Conservation (phyloP, 2,329 filamentous ascomycete species). For the Apiospora sp. region DNA sequence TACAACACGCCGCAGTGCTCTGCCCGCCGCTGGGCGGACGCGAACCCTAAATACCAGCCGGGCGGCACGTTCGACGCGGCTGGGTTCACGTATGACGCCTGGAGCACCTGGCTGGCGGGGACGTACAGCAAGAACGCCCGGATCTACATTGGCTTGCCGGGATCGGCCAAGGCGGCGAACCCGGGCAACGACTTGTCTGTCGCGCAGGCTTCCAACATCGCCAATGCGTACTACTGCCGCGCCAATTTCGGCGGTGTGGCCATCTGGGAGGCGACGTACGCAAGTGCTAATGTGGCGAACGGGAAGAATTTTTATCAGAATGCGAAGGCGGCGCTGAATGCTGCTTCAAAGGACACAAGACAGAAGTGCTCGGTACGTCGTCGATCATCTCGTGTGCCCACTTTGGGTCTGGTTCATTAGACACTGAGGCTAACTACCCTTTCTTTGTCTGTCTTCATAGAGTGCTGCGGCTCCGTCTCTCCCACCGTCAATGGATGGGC, state of each 20-base stretch:
- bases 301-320: slow-evolving; percentile 49
- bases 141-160: slow-evolving; percentile 54
- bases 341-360: slow-evolving; percentile 28
- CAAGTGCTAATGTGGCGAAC: slow-evolving; percentile 36
- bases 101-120: slow-evolving; percentile 43
- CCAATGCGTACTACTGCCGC: slow-evolving; percentile 48
- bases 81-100: slow-evolving; percentile 50
- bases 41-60: slow-evolving; percentile 40
- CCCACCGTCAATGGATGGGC: slow-evolving; percentile 28
- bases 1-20: slow-evolving; percentile 55
- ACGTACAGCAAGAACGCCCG: slow-evolving; percentile 51
- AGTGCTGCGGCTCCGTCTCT: background rate
- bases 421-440: background rate
- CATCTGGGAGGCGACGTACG: slow-evolving; percentile 53
- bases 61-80: slow-evolving; percentile 34
- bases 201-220: slow-evolving; percentile 45
- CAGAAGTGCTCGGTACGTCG: slow-evolving; percentile 30
- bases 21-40: slow-evolving; percentile 37
- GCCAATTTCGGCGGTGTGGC: slow-evolving; percentile 55
- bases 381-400: background rate
- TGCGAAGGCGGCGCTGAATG: slow-evolving; percentile 45
- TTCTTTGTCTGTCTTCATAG: background rate
- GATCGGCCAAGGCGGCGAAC: slow-evolving; percentile 38
- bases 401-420: background rate
- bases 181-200: slow-evolving; percentile 47